Evolutionary conservation across 768 basidiomycete species (phyloP).

Genomic region (Terana coerulea): DNA sequence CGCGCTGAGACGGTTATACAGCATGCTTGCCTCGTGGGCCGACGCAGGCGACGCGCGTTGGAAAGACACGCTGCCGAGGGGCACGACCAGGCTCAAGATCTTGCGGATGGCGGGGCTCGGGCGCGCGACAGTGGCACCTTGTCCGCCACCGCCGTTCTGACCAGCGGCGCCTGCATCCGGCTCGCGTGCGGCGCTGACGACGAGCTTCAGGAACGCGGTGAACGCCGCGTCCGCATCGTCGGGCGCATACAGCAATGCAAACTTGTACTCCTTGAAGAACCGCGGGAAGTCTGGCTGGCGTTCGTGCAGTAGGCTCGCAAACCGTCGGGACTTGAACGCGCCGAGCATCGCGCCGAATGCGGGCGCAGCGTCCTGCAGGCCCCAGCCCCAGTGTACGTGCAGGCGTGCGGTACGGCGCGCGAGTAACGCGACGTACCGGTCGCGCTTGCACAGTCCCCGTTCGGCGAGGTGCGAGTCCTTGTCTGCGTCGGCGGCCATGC

Average conservation of each 20-base stretch:
- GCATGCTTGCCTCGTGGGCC: conserved; percentile 58
- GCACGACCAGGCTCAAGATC: conserved; percentile 66
- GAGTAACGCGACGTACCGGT: conserved; percentile 67
- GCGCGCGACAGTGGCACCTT: not conserved
- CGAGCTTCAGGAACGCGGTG: conserved; percentile 75
- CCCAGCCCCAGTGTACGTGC: conserved; percentile 76
- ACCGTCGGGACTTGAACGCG: conserved; percentile 75
- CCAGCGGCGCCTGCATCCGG: conserved; percentile 17
- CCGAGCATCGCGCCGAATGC: conserved; percentile 64
- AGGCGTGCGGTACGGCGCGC: conserved; percentile 73
- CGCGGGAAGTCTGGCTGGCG: conserved; percentile 56
- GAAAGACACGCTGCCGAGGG: conserved; percentile 68
- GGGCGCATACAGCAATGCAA: conserved; percentile 46
- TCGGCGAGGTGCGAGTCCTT: conserved; percentile 30
- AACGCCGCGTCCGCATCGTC: conserved; percentile 67
- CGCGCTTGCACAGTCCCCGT: conserved; percentile 47
- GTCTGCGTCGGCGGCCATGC: conserved; percentile 56
- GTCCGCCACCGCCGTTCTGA: too few species aligned
- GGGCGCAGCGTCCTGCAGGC: conserved; percentile 43
- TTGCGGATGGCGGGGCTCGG: conserved; percentile 38
- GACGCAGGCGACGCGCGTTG: conserved; percentile 48
- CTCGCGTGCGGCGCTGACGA: conserved; percentile 56
- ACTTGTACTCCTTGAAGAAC: conserved; percentile 59
- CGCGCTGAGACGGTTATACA: conserved; percentile 80
- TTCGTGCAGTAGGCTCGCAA: conserved; percentile 65